phyloP scores from a whole-genome alignment of 768 basidiomycete species.

The Leccinellum luteum region DNA sequence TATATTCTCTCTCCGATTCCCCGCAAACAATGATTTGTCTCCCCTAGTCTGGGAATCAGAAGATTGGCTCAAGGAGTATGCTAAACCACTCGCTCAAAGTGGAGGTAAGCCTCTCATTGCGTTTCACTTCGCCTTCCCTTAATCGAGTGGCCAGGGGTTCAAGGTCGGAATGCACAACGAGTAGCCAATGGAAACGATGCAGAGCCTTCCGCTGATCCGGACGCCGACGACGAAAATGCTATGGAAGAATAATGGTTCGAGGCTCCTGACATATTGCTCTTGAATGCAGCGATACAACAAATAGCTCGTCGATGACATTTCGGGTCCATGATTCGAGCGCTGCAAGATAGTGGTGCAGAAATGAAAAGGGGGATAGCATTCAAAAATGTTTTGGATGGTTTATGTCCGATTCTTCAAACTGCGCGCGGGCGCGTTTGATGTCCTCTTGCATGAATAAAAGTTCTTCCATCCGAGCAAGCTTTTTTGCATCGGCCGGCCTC shows the following conservation, averaged over 20 bases:
- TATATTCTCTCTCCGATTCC: slow-evolving; percentile 1
- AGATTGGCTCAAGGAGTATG: slow-evolving; percentile 84
- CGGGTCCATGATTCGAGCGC: slow-evolving; percentile 3
- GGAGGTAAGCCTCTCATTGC: slow-evolving; percentile 50
- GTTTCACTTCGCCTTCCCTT: slow-evolving; percentile 1
- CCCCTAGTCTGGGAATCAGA: slow-evolving; percentile 90
- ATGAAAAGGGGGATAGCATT: slow-evolving; percentile 1
- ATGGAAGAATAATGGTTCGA: slow-evolving; percentile 62
- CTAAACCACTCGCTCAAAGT: slow-evolving; percentile 72
- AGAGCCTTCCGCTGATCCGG: slow-evolving; percentile 29
- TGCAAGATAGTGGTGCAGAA: background rate
- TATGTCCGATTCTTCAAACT: slow-evolving; percentile 63
- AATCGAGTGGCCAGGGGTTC: slow-evolving; percentile 42
- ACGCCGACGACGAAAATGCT: slow-evolving; percentile 42
- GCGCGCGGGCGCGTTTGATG: slow-evolving; percentile 82
- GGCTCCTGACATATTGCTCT: background rate
- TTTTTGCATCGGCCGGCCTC: slow-evolving; percentile 85
- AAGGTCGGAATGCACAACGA: slow-evolving; percentile 44
- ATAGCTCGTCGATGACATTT: background rate
- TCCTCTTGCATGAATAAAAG: slow-evolving; percentile 92
- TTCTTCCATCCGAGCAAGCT: slow-evolving; percentile 90
- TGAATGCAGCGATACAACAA: background rate
- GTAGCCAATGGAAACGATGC: slow-evolving; percentile 15
- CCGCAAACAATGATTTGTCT: background rate
- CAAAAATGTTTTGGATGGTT: slow-evolving; percentile 47